Conservation (phyloP, 441 rosid species). For the Metrosideros polymorpha region DNA sequence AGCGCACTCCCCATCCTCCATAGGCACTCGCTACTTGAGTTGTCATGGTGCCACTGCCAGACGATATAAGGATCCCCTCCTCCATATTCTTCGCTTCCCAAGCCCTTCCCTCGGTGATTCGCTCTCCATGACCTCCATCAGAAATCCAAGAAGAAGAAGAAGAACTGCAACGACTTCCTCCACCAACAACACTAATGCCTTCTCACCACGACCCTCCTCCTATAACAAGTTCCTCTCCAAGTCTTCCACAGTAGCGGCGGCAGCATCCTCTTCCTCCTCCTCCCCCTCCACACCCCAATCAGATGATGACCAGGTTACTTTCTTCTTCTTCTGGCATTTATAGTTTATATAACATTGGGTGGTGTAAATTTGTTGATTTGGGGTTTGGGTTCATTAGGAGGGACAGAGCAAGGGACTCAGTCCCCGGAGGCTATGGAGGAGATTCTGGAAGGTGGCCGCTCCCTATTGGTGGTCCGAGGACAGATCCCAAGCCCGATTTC, state of each 20-base stretch:
- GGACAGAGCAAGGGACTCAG: conserved; percentile 26
- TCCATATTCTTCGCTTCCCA: background rate
- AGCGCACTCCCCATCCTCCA: background rate
- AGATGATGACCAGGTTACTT: background rate
- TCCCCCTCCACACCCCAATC: background rate
- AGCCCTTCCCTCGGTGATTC: background rate
- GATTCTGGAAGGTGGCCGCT: conserved; percentile 88
- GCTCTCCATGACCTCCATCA: background rate
- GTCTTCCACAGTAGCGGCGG: background rate
- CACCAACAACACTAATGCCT: background rate
- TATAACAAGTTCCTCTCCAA: background rate
- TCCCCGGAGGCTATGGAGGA: conserved; percentile 30
- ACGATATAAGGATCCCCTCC: background rate
- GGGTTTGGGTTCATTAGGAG: background rate
- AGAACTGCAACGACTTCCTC: background rate
- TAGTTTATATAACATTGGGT: background rate
- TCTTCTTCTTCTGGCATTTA: background rate
- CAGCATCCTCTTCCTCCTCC: background rate
- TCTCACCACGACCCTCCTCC: background rate
- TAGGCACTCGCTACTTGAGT: background rate
- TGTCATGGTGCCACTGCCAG: too few relatives aligned
- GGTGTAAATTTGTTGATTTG: background rate
- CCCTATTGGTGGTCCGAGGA: conserved; percentile 92
- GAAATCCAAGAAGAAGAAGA: background rate
- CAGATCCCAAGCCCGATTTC: conserved; percentile 62